phyloP scores from a whole-genome alignment of 306 rosid species.

The Acacia acuminata region DNA sequence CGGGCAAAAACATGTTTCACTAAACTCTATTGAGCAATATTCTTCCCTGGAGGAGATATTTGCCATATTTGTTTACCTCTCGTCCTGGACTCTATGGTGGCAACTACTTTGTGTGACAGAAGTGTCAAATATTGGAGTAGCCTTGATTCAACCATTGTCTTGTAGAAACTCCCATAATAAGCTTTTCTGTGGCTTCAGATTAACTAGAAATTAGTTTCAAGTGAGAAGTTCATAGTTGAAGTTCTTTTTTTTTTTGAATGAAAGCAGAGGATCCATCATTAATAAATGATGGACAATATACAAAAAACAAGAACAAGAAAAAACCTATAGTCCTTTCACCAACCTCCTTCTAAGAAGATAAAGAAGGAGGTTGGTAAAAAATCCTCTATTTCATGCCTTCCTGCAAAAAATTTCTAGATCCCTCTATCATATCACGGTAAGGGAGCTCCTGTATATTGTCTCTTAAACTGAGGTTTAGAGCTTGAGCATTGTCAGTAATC shows the following conservation, averaged over 20 bases:
- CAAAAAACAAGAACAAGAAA: not conserved
- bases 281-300: not conserved
- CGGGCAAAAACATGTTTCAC: not conserved
- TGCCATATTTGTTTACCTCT: not conserved
- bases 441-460: too few species aligned
- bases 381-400: too few species aligned
- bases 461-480: too few species aligned
- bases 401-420: too few species aligned
- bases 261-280: not conserved
- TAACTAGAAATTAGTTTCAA: not conserved
- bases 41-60: not conserved
- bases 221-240: not conserved
- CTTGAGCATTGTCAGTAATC: not conserved
- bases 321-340: not conserved
- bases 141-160: too few species aligned
- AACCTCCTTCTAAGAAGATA: not conserved
- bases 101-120: too few species aligned
- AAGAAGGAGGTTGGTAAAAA: too few species aligned
- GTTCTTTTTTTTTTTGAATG: not conserved
- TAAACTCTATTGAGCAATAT: not conserved
- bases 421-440: too few species aligned
- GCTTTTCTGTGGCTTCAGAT: not conserved
- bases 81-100: not conserved
- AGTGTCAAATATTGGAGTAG: too few species aligned
- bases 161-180: too few species aligned